phyloP scores from a whole-genome alignment of 352 stramenopile genomes.

The Pythium plurisporium region DNA sequence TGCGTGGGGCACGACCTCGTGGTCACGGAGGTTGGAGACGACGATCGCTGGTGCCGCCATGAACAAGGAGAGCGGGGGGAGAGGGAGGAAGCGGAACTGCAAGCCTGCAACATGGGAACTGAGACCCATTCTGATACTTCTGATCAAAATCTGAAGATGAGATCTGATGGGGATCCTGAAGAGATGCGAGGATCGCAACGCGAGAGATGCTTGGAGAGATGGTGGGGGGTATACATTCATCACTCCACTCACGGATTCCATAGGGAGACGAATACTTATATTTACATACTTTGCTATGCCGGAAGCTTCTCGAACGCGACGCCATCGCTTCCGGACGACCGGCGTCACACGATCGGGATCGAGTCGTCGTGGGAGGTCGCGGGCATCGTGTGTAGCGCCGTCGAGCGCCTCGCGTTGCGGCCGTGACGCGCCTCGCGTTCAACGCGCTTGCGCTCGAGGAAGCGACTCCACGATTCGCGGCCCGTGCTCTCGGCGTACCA shows the following conservation, averaged over 20 bases:
- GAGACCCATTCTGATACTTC: neutral
- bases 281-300: neutral
- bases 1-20: constrained; percentile 61
- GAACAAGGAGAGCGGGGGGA: neutral
- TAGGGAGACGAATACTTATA: neutral
- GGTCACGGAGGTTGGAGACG: constrained; percentile 81
- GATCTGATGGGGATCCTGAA: neutral
- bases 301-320: constrained; percentile 7
- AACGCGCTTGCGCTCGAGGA: constrained; percentile 20
- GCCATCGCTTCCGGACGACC: neutral
- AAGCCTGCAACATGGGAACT: neutral
- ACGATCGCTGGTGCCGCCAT: constrained; percentile 32
- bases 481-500: constrained; percentile 18
- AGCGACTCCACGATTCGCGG: constrained; percentile 18
- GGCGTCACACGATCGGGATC: constrained; percentile 17
- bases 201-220: too few species aligned
- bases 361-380: constrained; percentile 16
- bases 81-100: neutral
- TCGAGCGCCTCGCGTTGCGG: neutral
- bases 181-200: too few species aligned
- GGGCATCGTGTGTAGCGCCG: neutral
- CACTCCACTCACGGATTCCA: too few species aligned
- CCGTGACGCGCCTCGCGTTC: constrained; percentile 12
- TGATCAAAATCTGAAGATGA: too few species aligned
- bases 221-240: too few species aligned